phyloP scores from a whole-genome alignment of 2,329 filamentous ascomycete genomes.

The Drechslerella dactyloides region DNA sequence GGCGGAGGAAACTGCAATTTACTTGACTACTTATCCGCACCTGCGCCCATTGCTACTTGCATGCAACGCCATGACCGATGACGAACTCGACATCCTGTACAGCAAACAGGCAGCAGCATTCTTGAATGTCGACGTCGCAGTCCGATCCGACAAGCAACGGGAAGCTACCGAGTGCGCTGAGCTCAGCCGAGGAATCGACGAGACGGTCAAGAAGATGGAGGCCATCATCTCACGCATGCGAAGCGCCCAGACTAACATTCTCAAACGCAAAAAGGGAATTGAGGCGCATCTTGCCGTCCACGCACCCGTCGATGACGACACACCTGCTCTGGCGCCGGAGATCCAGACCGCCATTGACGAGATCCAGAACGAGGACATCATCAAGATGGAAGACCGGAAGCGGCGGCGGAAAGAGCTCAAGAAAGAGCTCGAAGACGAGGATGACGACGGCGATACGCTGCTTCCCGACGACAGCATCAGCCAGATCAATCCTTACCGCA shows the following conservation, averaged over 20 bases:
- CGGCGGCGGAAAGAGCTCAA: conserved; percentile 31
- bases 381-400: conserved; percentile 46
- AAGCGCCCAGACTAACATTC: conserved; percentile 28
- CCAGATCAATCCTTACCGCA: conserved; percentile 40
- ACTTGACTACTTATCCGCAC: conserved; percentile 35
- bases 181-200: conserved; percentile 37
- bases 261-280: conserved; percentile 38
- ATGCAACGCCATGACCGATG: conserved; percentile 44
- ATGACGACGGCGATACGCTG: conserved; percentile 39
- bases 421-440: conserved; percentile 35
- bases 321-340: conserved; percentile 23
- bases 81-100: conserved; percentile 39
- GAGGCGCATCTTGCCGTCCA: conserved; percentile 34
- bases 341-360: conserved; percentile 45
- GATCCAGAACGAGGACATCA: conserved; percentile 46
- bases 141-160: conserved; percentile 44
- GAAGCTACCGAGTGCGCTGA: conserved; percentile 40
- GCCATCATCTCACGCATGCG: conserved; percentile 37
- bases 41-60: conserved; percentile 37
- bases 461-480: conserved; percentile 48
- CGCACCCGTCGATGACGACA: conserved; percentile 38
- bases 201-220: conserved; percentile 42
- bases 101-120: conserved; percentile 34
- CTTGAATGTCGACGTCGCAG: conserved; percentile 39
- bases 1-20: conserved; percentile 43